A percentile compares a stretch with the other conserved stretches of the same genome.
Conservation (phyloP, 2,329 filamentous ascomycete species). For the Rutstroemia sp. region DNA sequence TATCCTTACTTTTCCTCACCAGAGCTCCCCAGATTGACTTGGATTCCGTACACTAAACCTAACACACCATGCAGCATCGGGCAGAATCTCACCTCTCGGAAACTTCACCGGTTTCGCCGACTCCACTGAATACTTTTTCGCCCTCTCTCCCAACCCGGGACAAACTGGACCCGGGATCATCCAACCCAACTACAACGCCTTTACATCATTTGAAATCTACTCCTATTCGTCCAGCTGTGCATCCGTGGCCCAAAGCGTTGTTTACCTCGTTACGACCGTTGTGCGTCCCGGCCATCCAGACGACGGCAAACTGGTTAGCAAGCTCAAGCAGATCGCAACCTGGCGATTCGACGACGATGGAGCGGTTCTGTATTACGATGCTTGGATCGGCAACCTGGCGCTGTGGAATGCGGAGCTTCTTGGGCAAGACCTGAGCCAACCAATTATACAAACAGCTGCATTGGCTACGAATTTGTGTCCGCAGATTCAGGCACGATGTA, state of each 20-base stretch:
- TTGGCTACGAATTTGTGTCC: constrained; percentile 28
- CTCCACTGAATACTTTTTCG: constrained; percentile 39
- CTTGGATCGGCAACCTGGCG: constrained; percentile 37
- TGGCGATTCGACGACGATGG: constrained; percentile 40
- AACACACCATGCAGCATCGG: neutral
- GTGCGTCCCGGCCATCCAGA: constrained; percentile 27
- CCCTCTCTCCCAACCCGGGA: constrained; percentile 32
- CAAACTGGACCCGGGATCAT: constrained; percentile 7
- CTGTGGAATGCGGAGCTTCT: constrained; percentile 23
- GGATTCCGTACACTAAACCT: neutral
- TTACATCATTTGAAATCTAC: constrained; percentile 30
- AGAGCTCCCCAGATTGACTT: neutral
- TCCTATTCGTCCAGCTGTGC: constrained; percentile 31
- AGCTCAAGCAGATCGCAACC: constrained; percentile 35
- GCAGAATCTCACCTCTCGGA: constrained; percentile 11
- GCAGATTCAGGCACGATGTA: constrained; percentile 22
- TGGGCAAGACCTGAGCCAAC: neutral
- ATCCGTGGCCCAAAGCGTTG: constrained; percentile 32
- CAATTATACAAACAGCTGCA: neutral
- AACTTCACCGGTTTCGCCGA: constrained; percentile 36
- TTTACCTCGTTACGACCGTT: constrained; percentile 32
- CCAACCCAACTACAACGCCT: constrained; percentile 21
- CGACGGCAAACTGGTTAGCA: constrained; percentile 28
- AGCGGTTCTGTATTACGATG: constrained; percentile 36
- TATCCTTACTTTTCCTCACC: neutral